phyloP scores from a whole-genome alignment of 176 grass and related monocot species.

The Cenchrus fungigraminus region DNA sequence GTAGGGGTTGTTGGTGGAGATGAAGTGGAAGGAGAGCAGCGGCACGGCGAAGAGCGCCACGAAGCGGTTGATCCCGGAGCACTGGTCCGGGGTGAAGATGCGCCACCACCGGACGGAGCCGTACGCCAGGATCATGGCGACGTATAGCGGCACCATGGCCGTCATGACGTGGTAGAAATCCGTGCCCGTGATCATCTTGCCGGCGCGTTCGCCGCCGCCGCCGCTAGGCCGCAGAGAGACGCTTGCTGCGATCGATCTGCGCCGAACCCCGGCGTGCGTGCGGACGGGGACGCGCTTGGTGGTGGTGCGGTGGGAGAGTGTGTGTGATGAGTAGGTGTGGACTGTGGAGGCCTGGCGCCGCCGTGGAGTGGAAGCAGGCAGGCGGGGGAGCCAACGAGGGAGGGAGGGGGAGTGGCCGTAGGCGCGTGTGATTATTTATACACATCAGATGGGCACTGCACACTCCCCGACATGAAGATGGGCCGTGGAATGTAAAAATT shows the following conservation, averaged over 20 bases:
- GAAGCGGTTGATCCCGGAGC: constrained; percentile 99
- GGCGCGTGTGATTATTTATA: constrained; percentile 84
- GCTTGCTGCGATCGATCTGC: not conserved
- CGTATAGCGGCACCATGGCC: constrained; percentile 98
- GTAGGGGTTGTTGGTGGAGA: constrained; percentile 95
- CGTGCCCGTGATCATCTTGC: constrained; percentile 73
- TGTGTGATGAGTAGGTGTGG: no score
- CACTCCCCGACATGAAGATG: constrained; percentile 1
- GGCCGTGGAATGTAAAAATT: not conserved
- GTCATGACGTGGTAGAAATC: constrained; percentile 99
- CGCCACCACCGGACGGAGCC: constrained; percentile 98
- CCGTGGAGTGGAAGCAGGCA: constrained; percentile 7
- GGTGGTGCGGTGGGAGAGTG: no score
- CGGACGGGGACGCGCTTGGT: not conserved
- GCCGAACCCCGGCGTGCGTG: not conserved
- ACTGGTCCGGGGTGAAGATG: constrained; percentile 98
- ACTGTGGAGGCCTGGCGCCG: not conserved
- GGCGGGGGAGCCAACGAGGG: constrained; percentile 40
- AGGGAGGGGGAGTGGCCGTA: constrained; percentile 18
- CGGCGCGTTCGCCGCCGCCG: not conserved
- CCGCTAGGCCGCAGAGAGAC: not conserved
- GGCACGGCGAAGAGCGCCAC: constrained; percentile 98
- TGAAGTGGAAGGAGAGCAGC: constrained; percentile 98
- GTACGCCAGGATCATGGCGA: constrained; percentile 98
- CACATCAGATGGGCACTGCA: constrained; percentile 52